Conservation (phyloP, 2,329 filamentous ascomycete species). For the Botrytis squamosa region DNA sequence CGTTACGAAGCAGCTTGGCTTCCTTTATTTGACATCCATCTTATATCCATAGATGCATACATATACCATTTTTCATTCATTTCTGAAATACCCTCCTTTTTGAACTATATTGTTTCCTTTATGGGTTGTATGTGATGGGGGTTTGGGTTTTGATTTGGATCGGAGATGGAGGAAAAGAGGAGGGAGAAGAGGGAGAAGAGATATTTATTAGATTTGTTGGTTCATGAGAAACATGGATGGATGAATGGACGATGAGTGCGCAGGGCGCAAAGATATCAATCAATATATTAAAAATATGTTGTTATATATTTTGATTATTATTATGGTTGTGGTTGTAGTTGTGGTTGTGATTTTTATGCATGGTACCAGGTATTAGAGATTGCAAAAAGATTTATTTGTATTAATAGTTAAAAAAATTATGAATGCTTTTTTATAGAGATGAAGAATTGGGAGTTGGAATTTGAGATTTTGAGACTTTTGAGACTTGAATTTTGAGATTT, state of each 20-base stretch:
- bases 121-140: neutral
- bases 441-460: neutral
- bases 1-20: neutral
- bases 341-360: neutral
- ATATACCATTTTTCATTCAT: neutral
- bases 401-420: neutral
- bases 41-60: neutral
- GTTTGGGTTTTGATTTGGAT: neutral
- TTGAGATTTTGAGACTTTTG: neutral
- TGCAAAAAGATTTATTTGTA: neutral
- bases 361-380: neutral
- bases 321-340: neutral
- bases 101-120: neutral
- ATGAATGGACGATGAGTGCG: neutral
- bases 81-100: constrained; percentile 3
- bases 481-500: no score
- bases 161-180: neutral
- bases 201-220: neutral
- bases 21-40: neutral
- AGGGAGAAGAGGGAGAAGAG: no score
- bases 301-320: neutral
- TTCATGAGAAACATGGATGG: neutral
- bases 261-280: neutral
- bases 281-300: neutral
- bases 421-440: neutral